These are phyloP conservation scores for Amylocarpus encephaloides DNA, from an alignment of 2,329 filamentous ascomycete species.

Conservation along the genomic window DNA sequence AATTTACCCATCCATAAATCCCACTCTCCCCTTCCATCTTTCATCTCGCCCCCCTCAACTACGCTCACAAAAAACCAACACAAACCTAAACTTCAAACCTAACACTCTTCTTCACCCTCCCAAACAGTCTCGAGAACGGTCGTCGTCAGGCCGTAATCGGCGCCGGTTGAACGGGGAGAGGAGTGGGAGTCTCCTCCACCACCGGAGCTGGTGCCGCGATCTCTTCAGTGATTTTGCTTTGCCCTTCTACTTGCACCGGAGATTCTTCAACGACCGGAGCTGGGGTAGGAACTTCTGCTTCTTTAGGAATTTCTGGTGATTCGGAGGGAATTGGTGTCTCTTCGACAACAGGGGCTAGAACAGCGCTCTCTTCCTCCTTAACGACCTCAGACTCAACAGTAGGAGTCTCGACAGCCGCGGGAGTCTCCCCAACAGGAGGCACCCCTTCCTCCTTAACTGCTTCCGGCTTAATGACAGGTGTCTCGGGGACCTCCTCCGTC, in stretches of 20 bases:
- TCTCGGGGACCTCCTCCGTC: too few relatives aligned
- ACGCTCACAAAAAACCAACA: background rate
- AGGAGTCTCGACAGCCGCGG: too few relatives aligned
- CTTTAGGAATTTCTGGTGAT: background rate
- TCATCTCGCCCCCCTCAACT: background rate
- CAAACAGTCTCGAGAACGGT: slow-evolving; percentile 1
- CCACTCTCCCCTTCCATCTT: background rate
- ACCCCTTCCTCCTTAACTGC: too few relatives aligned
- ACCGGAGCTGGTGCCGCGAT: background rate
- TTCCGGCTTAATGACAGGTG: too few relatives aligned
- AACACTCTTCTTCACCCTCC: background rate
- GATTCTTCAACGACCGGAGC: too few relatives aligned
- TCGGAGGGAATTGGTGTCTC: background rate
- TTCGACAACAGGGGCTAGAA: background rate
- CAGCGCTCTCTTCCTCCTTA: background rate
- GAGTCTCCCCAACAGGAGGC: too few relatives aligned
- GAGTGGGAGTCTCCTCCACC: background rate
- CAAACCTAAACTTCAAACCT: background rate
- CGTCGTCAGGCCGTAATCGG: slow-evolving; percentile 15
- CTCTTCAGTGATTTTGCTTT: too few relatives aligned
- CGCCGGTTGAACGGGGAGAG: slow-evolving; percentile 2
- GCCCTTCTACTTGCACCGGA: too few relatives aligned
- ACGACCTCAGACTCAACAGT: too few relatives aligned
- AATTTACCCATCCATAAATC: background rate
- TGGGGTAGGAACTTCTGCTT: background rate